Percentiles rank a stretch among this genome's conserved stretches.
Evolutionary conservation across 768 basidiomycete species (phyloP).

Genomic region (Ramaria sp.): DNA sequence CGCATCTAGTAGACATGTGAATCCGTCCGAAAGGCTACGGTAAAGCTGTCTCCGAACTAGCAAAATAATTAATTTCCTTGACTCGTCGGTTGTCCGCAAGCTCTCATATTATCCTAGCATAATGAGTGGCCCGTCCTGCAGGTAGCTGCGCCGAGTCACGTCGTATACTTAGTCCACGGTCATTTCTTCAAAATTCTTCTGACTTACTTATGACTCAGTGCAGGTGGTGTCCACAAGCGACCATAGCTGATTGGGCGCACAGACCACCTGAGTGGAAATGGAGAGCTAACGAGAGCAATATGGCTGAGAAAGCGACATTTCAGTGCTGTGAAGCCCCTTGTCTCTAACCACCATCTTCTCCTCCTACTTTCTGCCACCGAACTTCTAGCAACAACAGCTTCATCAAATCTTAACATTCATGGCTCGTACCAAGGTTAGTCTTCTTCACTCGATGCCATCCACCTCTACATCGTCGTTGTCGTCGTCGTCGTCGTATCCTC

Average conservation of each 20-base stretch:
- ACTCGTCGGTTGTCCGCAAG: no score
- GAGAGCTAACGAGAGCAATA: neutral
- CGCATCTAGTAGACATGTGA: no score
- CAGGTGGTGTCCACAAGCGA: no score
- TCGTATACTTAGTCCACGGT: no score
- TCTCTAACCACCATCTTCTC: conserved; percentile 9
- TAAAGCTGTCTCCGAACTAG: no score
- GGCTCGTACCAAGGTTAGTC: conserved; percentile 10
- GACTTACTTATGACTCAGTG: no score
- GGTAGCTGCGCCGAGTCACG: no score
- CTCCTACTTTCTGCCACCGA: neutral
- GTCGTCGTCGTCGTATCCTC: neutral
- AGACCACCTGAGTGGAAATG: neutral
- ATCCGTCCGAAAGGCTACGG: no score
- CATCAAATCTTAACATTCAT: neutral
- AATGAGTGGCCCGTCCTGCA: no score
- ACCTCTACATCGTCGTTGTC: neutral
- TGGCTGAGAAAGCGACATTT: neutral
- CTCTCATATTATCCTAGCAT: no score
- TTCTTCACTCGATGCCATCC: neutral
- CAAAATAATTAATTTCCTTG: no score
- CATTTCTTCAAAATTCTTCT: no score
- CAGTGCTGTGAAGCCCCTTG: neutral
- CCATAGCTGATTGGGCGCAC: neutral
- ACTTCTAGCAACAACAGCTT: neutral